phyloP scores from a whole-genome alignment of 768 basidiomycete genomes.

The Amanita brunnescens region DNA sequence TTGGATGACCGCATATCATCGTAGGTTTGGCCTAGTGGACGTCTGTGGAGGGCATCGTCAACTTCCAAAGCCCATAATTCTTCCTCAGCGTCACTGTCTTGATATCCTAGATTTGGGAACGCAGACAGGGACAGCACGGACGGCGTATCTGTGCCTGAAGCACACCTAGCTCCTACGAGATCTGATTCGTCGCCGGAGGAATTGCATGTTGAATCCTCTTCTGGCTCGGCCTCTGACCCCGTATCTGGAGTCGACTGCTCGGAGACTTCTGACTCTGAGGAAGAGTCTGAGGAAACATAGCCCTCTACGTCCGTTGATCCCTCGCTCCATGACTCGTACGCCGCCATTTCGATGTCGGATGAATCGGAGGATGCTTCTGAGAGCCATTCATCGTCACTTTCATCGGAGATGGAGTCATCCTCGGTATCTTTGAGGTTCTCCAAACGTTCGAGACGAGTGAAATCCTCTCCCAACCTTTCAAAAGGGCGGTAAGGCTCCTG shows the following conservation, averaged over 20 bases:
- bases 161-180: background rate
- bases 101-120: background rate
- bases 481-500: background rate
- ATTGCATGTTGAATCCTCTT: background rate
- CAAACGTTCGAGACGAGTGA: background rate
- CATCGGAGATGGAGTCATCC: background rate
- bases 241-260: background rate
- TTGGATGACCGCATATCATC: background rate
- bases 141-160: background rate
- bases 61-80: background rate
- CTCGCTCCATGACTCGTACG: background rate
- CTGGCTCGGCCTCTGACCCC: background rate
- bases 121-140: background rate
- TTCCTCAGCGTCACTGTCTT: constrained; percentile 3
- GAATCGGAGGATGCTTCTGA: background rate
- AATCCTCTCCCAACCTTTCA: background rate
- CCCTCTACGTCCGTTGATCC: background rate
- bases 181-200: background rate
- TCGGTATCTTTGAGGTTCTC: background rate
- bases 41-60: background rate
- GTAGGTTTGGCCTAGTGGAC: background rate
- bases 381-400: background rate
- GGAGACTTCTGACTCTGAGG: background rate
- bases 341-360: background rate
- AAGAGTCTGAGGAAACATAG: background rate